Conservation (phyloP, 345 rosid genomes). For the Ricinus communis region DNA sequence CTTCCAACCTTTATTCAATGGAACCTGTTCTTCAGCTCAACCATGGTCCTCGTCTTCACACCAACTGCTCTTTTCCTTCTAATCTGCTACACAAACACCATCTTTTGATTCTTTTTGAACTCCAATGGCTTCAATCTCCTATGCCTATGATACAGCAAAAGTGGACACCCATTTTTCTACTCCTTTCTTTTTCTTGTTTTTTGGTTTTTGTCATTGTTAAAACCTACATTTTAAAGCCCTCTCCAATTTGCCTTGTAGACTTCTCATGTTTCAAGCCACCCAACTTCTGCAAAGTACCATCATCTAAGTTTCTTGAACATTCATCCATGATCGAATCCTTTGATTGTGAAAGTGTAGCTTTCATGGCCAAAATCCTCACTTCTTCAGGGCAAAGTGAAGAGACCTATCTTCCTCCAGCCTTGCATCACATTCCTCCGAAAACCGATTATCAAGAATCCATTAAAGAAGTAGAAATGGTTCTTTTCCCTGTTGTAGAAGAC, state of each 20-base stretch:
- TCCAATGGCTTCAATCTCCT: slow-evolving; percentile 14
- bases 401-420: slow-evolving; percentile 56
- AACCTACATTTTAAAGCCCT: slow-evolving; percentile 17
- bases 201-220: slow-evolving; percentile 8
- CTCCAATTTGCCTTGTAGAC: slow-evolving; percentile 45
- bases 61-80: neutral
- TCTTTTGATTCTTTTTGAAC: slow-evolving; percentile 14
- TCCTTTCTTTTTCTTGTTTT: slow-evolving; percentile 17
- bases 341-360: slow-evolving; percentile 42
- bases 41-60: neutral
- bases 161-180: slow-evolving; percentile 23
- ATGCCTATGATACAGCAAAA: slow-evolving; percentile 10
- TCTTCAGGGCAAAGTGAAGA: slow-evolving; percentile 49
- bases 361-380: slow-evolving; percentile 54
- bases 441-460: slow-evolving; percentile 38
- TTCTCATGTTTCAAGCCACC: slow-evolving; percentile 57
- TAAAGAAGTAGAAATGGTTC: slow-evolving; percentile 47
- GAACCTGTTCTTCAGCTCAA: slow-evolving; percentile 9
- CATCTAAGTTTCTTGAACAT: slow-evolving; percentile 43
- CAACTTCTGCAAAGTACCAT: slow-evolving; percentile 35
- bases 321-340: slow-evolving; percentile 34
- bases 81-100: slow-evolving; percentile 10
- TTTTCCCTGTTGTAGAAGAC: slow-evolving; percentile 46
- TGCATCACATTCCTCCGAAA: slow-evolving; percentile 53
- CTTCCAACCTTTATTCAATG: neutral